These are phyloP conservation scores for Myriangium duriaei DNA, from an alignment of 2,329 filamentous ascomycete genomes.

Conservation along the genomic window DNA sequence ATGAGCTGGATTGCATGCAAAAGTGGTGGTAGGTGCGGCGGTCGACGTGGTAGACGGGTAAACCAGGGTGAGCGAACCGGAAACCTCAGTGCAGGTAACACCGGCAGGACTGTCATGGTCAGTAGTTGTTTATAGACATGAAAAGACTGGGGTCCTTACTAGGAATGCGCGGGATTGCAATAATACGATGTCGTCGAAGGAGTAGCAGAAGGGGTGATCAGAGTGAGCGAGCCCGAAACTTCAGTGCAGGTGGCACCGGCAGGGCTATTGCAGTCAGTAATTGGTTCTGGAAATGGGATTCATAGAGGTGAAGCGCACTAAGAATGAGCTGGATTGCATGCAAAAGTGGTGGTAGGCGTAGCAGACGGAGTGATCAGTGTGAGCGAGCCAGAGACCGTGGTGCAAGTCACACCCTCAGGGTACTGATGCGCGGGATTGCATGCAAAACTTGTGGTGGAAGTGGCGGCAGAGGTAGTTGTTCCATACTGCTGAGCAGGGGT, in stretches of 20 bases:
- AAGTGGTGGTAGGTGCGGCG: constrained; percentile 20
- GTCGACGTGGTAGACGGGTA: constrained; percentile 2
- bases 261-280: too few relatives aligned
- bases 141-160: too few relatives aligned
- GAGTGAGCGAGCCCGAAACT: neutral
- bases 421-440: neutral
- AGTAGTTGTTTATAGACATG: too few relatives aligned
- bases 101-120: constrained; percentile 10
- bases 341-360: constrained; percentile 16
- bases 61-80: constrained; percentile 33
- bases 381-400: constrained; percentile 41
- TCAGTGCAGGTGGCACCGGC: neutral
- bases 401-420: constrained; percentile 22
- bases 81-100: constrained; percentile 33
- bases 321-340: neutral
- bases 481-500: constrained; percentile 18
- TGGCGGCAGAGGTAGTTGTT: constrained; percentile 22
- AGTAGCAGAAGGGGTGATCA: constrained; percentile 14
- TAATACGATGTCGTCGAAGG: too few relatives aligned
- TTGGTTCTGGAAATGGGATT: too few relatives aligned
- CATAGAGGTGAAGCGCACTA: too few relatives aligned
- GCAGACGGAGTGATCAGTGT: constrained; percentile 10
- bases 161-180: too few relatives aligned
- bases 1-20: neutral
- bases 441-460: constrained; percentile 9